Base-by-base conservation (phyloP, 2,329 filamentous ascomycete species). In the Scedosporium minutisporum region DNA sequence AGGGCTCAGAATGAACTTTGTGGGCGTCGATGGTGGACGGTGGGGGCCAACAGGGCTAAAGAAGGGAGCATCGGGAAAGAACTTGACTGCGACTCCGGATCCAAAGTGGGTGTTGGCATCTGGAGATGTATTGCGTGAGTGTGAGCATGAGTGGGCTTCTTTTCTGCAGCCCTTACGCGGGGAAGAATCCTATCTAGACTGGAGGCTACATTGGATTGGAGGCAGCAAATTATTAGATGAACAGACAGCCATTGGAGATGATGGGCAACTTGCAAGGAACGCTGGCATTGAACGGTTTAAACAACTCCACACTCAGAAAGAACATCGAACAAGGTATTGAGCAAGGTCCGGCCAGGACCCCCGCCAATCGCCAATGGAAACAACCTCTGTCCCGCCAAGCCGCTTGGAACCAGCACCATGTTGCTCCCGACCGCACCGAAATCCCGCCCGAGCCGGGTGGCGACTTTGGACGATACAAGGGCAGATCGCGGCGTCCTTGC, bases 391-490 rank as follows among this genome's bases (percentile, higher is more conserved):
- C 25, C 60, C 58, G 60, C 60, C 29, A 61, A 55, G n/a, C 60
- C 29, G n/a, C 46, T 48, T 61, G n/a, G 29, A 38, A 33, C 46
- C n/a, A 61, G 25, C 23, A 38, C 27, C 18, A 46, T 14, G 18
- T 18, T 23, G 33, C 48, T 61, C 29, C 60, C 60, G 60, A 61
- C 60, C 60, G 60, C 60, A 61, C 60, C 60, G 60, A 61, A 61
- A 55, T 61, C 60, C 60, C 60, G 60, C 60, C 60, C 29, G 60
- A 61, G 60, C 60, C 60, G 60, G 51, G 48, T 61, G 60, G 60
- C 60, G 33, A 61, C 60, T 55, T 61, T 55, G 55, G 25, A 12
- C 14, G 27, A 38, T 41, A 58, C 55, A 58, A 23, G 23, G 16
- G 25, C 16, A 41, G 48, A 46, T 18, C 18, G 6, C 12, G 18